Base-by-base conservation (phyloP, 805 yeast genomes). In the Alloascoidea hylecoeti region DNA sequence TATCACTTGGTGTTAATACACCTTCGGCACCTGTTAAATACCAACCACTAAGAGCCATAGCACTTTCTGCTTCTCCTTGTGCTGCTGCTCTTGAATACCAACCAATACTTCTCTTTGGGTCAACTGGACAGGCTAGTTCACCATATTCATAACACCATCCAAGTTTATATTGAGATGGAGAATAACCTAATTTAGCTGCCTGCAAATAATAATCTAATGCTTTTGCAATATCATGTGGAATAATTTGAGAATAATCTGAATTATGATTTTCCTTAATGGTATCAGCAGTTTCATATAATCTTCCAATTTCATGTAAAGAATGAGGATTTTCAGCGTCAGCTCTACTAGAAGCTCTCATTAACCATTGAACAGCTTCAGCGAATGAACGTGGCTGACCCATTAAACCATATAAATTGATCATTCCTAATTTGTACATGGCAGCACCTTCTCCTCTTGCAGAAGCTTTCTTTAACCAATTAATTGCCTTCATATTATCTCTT, bases 61-160 rank as follows among this genome's bases (percentile, higher is more conserved):
- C 79, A 2, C 83, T 77, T 49, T 76, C 71, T 0, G 78, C 65
- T 47, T 78, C 77, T 13, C 78, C 79, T 42, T 67, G 62, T 34
- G 63, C 67, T 35, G 86, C 84, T 3, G 83, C 78, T 39, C 72
- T 63, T 5, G 77, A 62, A 53, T 80, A 82, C 88, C 89, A 82
- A 12, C 79, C 79, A 36, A 81, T 66, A 5, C 81, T 71, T 43
- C 70, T 66, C 39, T 64, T 60, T 3, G 82, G 66, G 45, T 75
- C 74, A 1, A 72, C 60, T 2, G 59, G 50, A 38, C 75, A 58
- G 2, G 68, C 68, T 17, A 73, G 52, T 28, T 70, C 64, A 2
- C 92, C 92, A 47, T 73, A 76, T 46, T 81, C 88, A 52, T 75
- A 78, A 41, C 77, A 75, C 50, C 75, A 69, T 2, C 89, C 94